Conservation (phyloP, 1,139 yeast genomes). For the Eremothecium gossypii region DNA sequence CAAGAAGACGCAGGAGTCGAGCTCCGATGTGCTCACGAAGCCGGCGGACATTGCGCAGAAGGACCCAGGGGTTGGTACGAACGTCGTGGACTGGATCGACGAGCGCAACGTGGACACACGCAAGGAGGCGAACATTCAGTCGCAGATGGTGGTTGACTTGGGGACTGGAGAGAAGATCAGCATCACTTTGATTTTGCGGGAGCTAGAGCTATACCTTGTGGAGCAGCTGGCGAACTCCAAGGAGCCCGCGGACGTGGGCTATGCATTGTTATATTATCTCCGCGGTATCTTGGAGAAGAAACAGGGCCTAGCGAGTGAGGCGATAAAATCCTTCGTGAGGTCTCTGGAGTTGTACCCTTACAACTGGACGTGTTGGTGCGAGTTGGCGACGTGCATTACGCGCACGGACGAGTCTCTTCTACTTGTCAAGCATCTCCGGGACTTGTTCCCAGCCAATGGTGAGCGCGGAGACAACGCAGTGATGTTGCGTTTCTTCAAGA, state of each 20-base stretch:
- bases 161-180: slow-evolving; percentile 21
- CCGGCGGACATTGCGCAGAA: slow-evolving; percentile 16
- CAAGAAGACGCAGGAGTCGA: slow-evolving; percentile 60
- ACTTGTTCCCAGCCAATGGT: slow-evolving; percentile 24
- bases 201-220: slow-evolving; percentile 34
- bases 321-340: slow-evolving; percentile 48
- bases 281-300: slow-evolving; percentile 56
- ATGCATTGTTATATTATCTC: slow-evolving; percentile 52
- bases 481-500: slow-evolving; percentile 62
- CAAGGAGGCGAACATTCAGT: slow-evolving; percentile 4
- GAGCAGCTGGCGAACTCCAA: slow-evolving; percentile 26
- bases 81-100: slow-evolving; percentile 6
- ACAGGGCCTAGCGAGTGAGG: slow-evolving; percentile 50
- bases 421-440: slow-evolving; percentile 36
- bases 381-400: slow-evolving; percentile 55
- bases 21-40: slow-evolving; percentile 47
- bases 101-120: slow-evolving; percentile 3
- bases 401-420: slow-evolving; percentile 54
- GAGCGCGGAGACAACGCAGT: slow-evolving; percentile 20
- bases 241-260: slow-evolving; percentile 12
- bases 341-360: slow-evolving; percentile 58
- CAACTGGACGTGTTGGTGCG: slow-evolving; percentile 95
- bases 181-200: slow-evolving; percentile 34
- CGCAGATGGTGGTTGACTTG: slow-evolving; percentile 6
- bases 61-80: slow-evolving; percentile 8